Conservation (phyloP, 495 filamentous ascomycete genomes). For the Aspergillus carlsbadensis region DNA sequence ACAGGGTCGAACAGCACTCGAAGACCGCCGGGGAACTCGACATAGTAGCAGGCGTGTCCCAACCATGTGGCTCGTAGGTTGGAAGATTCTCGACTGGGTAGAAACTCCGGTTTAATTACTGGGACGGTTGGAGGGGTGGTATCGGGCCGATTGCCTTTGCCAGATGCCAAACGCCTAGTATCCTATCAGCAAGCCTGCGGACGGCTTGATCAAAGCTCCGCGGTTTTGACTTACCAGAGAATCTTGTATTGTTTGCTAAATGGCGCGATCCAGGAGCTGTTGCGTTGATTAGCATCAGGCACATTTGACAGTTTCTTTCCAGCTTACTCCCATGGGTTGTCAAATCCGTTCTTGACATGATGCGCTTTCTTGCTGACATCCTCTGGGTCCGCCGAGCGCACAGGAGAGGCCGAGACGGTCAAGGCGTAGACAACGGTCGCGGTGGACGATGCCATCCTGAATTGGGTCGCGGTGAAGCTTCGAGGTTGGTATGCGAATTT, state of each 20-base stretch:
- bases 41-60: slow-evolving; percentile 91
- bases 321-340: slow-evolving; percentile 59
- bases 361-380: slow-evolving; percentile 55
- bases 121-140: slow-evolving; percentile 66
- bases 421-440: slow-evolving; percentile 54
- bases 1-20: slow-evolving; percentile 95
- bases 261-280: slow-evolving; percentile 37
- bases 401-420: slow-evolving; percentile 45
- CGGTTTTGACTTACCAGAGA: not conserved
- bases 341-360: slow-evolving; percentile 59
- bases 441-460: slow-evolving; percentile 45
- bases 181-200: not conserved
- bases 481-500: not conserved
- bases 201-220: not conserved
- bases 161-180: slow-evolving; percentile 54
- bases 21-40: slow-evolving; percentile 86
- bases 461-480: slow-evolving; percentile 17
- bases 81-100: slow-evolving; percentile 54
- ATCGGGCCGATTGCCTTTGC: slow-evolving; percentile 58
- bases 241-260: not conserved
- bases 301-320: not conserved
- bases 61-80: slow-evolving; percentile 91
- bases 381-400: slow-evolving; percentile 50
- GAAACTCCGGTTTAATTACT: slow-evolving; percentile 69
- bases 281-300: slow-evolving; percentile 18